These are phyloP conservation scores for Yarrowia galli DNA, from an alignment of 1,139 yeast genomes.

Conservation along the genomic window DNA sequence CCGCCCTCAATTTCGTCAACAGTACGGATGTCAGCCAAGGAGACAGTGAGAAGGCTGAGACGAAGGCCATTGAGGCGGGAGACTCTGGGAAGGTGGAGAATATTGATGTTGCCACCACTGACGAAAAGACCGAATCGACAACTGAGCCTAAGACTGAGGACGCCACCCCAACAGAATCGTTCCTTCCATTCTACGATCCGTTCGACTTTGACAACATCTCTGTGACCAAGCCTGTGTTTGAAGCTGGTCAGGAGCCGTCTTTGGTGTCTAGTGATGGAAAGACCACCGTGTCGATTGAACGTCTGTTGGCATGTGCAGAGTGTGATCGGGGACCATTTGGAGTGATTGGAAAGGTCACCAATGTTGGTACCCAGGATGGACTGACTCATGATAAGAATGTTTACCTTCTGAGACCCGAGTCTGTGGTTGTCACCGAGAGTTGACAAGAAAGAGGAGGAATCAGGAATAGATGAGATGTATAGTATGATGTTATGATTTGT, in stretches of 20 bases:
- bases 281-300: slow-evolving; percentile 25
- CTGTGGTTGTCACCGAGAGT: slow-evolving; percentile 8
- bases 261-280: slow-evolving; percentile 13
- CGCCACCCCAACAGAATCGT: not conserved
- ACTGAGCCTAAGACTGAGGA: not conserved
- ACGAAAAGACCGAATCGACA: not conserved
- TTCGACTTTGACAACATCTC: slow-evolving; percentile 39
- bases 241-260: slow-evolving; percentile 12
- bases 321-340: slow-evolving; percentile 39
- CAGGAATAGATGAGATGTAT: not conserved
- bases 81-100: too few relatives aligned
- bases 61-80: slow-evolving; percentile 1
- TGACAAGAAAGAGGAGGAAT: not conserved
- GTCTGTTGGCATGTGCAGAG: slow-evolving; percentile 38
- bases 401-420: slow-evolving; percentile 22
- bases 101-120: too few relatives aligned
- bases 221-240: slow-evolving; percentile 37
- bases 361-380: slow-evolving; percentile 7
- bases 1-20: slow-evolving; percentile 32
- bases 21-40: slow-evolving; percentile 2
- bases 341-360: slow-evolving; percentile 30
- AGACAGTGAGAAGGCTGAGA: not conserved
- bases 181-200: slow-evolving; percentile 37
- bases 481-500: too few relatives aligned
- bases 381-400: slow-evolving; percentile 33